phyloP scores from a whole-genome alignment of 768 basidiomycete genomes.

The Agaricus subrufescens region DNA sequence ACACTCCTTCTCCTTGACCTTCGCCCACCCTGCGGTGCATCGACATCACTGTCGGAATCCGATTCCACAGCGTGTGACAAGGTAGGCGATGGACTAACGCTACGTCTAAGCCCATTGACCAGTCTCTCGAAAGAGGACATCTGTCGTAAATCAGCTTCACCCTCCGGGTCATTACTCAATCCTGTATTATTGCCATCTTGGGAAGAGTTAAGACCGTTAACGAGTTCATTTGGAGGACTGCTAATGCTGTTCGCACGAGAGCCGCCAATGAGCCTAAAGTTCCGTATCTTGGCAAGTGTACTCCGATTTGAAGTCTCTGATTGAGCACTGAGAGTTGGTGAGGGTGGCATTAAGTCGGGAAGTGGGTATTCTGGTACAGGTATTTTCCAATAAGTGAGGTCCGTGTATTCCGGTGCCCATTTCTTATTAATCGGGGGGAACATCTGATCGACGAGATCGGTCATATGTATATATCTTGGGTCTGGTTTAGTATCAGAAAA shows the following conservation, averaged over 20 bases:
- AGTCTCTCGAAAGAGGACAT: slow-evolving; percentile 77
- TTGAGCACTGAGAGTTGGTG: slow-evolving; percentile 89
- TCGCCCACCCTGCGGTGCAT: slow-evolving; percentile 35
- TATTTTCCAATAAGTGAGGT: slow-evolving; percentile 94
- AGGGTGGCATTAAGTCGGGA: slow-evolving; percentile 81
- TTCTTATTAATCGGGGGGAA: slow-evolving; percentile 94
- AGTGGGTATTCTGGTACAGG: slow-evolving; percentile 74
- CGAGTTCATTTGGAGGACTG: background rate
- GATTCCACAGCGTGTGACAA: slow-evolving; percentile 46
- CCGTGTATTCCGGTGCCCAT: slow-evolving; percentile 87
- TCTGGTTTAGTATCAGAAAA: background rate
- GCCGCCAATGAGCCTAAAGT: slow-evolving; percentile 72
- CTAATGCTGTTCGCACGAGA: slow-evolving; percentile 8
- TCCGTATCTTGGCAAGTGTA: slow-evolving; percentile 67
- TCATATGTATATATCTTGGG: slow-evolving; percentile 93
- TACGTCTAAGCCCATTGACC: slow-evolving; percentile 34
- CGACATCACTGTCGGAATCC: slow-evolving; percentile 47
- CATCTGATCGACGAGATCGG: slow-evolving; percentile 99
- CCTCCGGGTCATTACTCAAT: slow-evolving; percentile 20
- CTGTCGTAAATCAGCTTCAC: slow-evolving; percentile 51
- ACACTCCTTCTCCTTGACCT: slow-evolving; percentile 55
- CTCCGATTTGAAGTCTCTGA: slow-evolving; percentile 81
- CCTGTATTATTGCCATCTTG: background rate
- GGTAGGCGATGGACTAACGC: slow-evolving; percentile 41
- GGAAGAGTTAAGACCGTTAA: background rate